phyloP scores from a whole-genome alignment of 2,329 filamentous ascomycete genomes.

The Colletotrichum orbiculare region DNA sequence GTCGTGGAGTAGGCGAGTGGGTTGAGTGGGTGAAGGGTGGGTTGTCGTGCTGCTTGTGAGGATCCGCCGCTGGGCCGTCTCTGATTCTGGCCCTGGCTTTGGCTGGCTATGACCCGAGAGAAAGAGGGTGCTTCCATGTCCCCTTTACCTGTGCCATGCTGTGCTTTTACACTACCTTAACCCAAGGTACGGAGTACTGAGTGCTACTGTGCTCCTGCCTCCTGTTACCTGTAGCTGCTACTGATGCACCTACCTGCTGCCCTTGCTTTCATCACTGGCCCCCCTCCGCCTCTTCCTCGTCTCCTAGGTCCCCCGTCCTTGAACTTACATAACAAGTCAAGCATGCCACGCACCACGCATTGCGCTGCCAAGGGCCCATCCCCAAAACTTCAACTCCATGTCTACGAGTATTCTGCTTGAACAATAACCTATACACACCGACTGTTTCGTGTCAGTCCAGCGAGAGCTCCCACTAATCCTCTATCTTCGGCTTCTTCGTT shows the following conservation, averaged over 20 bases:
- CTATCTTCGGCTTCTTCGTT: conserved; percentile 14
- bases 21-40: conserved; percentile 26
- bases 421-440: conserved; percentile 30
- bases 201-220: no score
- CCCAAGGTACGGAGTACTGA: no score
- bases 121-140: background rate
- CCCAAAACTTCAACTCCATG: conserved; percentile 34
- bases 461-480: conserved; percentile 10
- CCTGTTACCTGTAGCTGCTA: background rate
- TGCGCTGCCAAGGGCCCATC: conserved; percentile 30
- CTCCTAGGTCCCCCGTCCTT: conserved; percentile 33
- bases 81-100: no score
- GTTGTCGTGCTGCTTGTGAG: background rate
- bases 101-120: background rate
- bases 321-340: conserved; percentile 37
- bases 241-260: background rate
- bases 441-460: conserved; percentile 11
- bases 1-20: conserved; percentile 28
- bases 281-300: conserved; percentile 28
- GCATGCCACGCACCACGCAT: conserved; percentile 37
- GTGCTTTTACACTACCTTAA: no score
- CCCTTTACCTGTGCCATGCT: no score
- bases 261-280: conserved; percentile 6
- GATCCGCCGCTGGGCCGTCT: no score
- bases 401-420: conserved; percentile 32